Conservation (phyloP, 495 filamentous ascomycete genomes). For the Amniculicola lignicola region DNA sequence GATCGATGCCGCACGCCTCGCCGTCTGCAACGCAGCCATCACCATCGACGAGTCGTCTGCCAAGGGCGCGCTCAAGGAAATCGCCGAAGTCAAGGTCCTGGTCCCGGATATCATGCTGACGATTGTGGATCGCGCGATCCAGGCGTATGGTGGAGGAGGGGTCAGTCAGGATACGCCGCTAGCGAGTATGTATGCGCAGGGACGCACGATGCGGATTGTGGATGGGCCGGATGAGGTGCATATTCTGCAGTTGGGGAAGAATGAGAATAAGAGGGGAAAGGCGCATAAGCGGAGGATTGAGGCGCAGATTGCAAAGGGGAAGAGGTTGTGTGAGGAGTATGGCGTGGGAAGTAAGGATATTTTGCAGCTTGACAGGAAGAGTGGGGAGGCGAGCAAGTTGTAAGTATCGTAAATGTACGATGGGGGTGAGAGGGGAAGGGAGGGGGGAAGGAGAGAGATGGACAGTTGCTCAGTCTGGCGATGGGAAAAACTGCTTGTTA, state of each 20-base stretch:
- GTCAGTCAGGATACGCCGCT: conserved; percentile 41
- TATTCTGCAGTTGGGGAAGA: conserved; percentile 42
- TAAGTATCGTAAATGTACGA: conserved; percentile 7
- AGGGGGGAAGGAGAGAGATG: no score
- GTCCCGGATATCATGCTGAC: conserved; percentile 39
- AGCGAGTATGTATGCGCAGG: conserved; percentile 34
- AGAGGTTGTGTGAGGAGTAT: conserved; percentile 39
- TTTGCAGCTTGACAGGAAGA: conserved; percentile 37
- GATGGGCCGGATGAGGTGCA: conserved; percentile 48
- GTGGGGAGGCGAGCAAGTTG: conserved; percentile 29
- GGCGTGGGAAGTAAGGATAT: conserved; percentile 40
- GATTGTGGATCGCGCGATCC: conserved; percentile 44
- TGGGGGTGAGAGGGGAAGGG: no score
- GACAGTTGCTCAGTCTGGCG: no score
- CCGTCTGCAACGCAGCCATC: conserved; percentile 44
- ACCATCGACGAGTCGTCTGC: conserved; percentile 45
- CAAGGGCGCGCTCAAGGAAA: conserved; percentile 46
- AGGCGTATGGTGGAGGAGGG: conserved; percentile 45
- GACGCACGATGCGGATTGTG: conserved; percentile 36
- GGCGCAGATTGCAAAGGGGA: conserved; percentile 40
- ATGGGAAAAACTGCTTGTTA: no score
- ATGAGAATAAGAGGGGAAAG: conserved; percentile 45
- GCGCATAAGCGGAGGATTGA: conserved; percentile 38
- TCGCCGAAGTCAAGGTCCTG: conserved; percentile 46
- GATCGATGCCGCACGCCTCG: conserved; percentile 44